Percentiles rank a stretch among this genome's conserved stretches.
phyloP scores from a whole-genome alignment of 179 eudicot species.

The Heliamphora pulchella region DNA sequence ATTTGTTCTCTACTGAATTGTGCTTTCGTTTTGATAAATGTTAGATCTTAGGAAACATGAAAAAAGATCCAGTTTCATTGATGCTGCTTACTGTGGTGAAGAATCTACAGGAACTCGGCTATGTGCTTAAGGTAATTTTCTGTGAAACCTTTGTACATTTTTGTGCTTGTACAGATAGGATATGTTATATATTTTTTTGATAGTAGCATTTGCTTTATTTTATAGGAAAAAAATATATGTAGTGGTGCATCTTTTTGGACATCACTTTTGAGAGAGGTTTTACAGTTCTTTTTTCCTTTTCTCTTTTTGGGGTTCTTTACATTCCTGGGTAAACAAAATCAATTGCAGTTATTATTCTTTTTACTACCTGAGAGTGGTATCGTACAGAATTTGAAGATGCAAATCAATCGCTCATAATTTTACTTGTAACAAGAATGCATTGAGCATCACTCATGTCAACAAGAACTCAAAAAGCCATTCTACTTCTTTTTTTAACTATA shows the following conservation, averaged over 20 bases:
- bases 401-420: background rate
- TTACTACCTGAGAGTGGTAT: too few species aligned
- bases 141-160: background rate
- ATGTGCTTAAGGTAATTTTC: constrained; percentile 55
- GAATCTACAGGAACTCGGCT: constrained; percentile 61
- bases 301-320: background rate
- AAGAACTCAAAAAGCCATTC: too few species aligned
- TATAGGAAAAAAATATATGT: background rate
- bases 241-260: background rate
- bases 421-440: too few species aligned
- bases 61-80: constrained; percentile 56
- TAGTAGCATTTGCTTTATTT: background rate
- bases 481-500: too few species aligned
- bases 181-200: constrained; percentile 1
- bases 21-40: constrained; percentile 24
- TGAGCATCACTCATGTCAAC: too few species aligned
- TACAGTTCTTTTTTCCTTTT: background rate
- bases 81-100: constrained; percentile 77
- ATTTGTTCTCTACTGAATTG: background rate
- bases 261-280: background rate
- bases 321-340: background rate
- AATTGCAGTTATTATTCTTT: too few species aligned
- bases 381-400: background rate
- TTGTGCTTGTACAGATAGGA: background rate
- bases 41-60: constrained; percentile 74